Evolutionary conservation across 192 early-diverging fungal genomes (phyloP), one percentile per base, ranked within the genome.

Genomic region (Phycomyces blakesleeanus): DNA sequence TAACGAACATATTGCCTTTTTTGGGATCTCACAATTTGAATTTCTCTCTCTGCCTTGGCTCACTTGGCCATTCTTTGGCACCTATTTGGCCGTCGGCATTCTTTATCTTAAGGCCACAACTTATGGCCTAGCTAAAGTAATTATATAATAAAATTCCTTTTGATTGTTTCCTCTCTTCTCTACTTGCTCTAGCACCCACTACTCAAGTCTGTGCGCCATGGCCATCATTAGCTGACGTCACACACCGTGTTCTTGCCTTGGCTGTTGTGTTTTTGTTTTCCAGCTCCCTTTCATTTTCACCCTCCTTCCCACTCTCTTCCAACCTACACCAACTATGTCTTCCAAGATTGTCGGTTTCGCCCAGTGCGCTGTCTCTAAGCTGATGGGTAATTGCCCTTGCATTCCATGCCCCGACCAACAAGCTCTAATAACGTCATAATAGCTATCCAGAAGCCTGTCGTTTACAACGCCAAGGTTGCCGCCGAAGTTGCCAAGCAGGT

Each of bases 401-500:
- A 51, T 25, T 14, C 1, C 27, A 39, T 12, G 0, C 15, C 15
- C 22, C 12, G 42, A 4, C 12, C 20, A 22, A 14, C 25, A 20
- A 39, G 20, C 12, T 27, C 10, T 58, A 20, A 21, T 34, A 7
- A 14, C 9, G 7, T 34, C 29, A 34, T 34, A 21, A 50, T 25
- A 71, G 73, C 67, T 55, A 12, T 73, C 59, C 72, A 69, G 55
- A 66, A 64, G 54, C 71, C 76, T 63, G 55, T 77, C 53, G 66
- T 75, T 24, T 87, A 87, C 70, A 80, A 83, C 59, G 67, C 78
- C 59, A 75, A 75, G 66, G 85, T 87, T 27, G 74, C 75, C 38
- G 76, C 63, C 44, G 83, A 87, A 71, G 42, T 87, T 40, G 83
- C 78, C 51, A 87, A 87, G 73, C 74, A 82, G 74, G 85, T 87